These are phyloP conservation scores for Bryum argenteum DNA, from an alignment of 225 moss, liverwort and hornwort species.

Conservation along the genomic window DNA sequence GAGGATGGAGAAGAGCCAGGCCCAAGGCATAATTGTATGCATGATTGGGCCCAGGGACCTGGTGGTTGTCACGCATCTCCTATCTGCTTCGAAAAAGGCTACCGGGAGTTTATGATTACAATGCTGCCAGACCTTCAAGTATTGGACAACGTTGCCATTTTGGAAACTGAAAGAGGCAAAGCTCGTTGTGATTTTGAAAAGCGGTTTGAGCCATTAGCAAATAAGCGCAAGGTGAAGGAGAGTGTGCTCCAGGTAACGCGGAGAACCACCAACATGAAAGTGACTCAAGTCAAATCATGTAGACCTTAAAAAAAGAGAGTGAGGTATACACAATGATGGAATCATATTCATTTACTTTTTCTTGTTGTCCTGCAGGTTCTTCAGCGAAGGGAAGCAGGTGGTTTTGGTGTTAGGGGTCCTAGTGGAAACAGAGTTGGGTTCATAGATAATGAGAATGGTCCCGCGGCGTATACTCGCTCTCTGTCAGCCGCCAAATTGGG, in stretches of 20 bases:
- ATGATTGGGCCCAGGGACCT: conserved; percentile 41
- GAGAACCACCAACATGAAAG: conserved; percentile 17
- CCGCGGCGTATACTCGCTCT: conserved; percentile 58
- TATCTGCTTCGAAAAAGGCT: conserved; percentile 68
- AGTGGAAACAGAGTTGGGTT: conserved; percentile 46
- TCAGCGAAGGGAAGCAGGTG: conserved; percentile 68
- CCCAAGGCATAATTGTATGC: conserved; percentile 37
- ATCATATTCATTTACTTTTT: not conserved
- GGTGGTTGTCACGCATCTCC: conserved; percentile 60
- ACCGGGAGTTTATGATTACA: conserved; percentile 73
- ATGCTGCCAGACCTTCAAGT: conserved; percentile 61
- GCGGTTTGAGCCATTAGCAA: conserved; percentile 70
- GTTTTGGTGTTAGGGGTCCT: conserved; percentile 49
- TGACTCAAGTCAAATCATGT: not conserved
- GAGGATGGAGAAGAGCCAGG: conserved; percentile 60
- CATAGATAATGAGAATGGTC: conserved; percentile 56
- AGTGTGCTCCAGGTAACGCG: conserved; percentile 59
- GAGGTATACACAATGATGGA: not conserved
- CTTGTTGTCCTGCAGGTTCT: conserved; percentile 52
- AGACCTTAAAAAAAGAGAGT: conserved; percentile 6
- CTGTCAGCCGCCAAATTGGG: conserved; percentile 79
- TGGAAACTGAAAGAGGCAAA: conserved; percentile 53
- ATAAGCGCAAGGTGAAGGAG: conserved; percentile 63
- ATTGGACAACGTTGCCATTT: conserved; percentile 61
- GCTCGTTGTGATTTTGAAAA: conserved; percentile 52